Base-by-base conservation (phyloP, 2,329 filamentous ascomycete genomes). In the Decorospora gaudefroyi region DNA sequence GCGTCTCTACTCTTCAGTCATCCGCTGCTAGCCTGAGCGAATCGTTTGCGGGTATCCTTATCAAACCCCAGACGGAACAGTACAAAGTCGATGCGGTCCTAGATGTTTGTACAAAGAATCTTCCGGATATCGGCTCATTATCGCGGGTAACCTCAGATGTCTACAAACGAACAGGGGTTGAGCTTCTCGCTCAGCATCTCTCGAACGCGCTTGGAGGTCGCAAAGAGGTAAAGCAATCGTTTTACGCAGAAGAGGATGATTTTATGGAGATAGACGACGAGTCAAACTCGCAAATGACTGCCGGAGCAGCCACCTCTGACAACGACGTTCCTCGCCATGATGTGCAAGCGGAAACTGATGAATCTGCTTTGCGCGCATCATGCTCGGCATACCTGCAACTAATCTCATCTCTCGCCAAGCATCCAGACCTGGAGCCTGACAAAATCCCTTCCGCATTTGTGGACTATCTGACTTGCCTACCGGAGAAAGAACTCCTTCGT, bases 191-290 rank as follows among this genome's bases (percentile, higher is more conserved):
- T 53, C 49, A 43, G 27, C 49, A 69, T 43, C 28, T 66, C 46
- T 60, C 69, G 40, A 57, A 51, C 54, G 62, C 64, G 22, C 42
- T 73, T 4, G 51, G 45, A 10, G 46, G 57, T 19, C 60, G 68
- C 6, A 61, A 50, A 45, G 57, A 59, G 3, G 42, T 59, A 9
- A 69, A 64, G 17, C 59, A 67, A 16, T 69, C 68, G 1, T 66
- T 67, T 27, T 58, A 65, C 31, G 51, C 50, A 6, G 63, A 65
- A 40, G 62, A 74, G 3, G 70, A 75, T 7, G 82, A 85, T 53
- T 62, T 76, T 4, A 86, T 88, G 83, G 84, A 88, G 42, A 60
- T 90, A 4, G 86, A 90, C 57, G 76, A 78, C 22, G 76, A 80
- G 9, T 83, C 86, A 41, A 79, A 82, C 27, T 83, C 82, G 0